These are phyloP conservation scores for Fusarium sp. DNA, from an alignment of 2,329 filamentous ascomycete species.

Conservation along the genomic window DNA sequence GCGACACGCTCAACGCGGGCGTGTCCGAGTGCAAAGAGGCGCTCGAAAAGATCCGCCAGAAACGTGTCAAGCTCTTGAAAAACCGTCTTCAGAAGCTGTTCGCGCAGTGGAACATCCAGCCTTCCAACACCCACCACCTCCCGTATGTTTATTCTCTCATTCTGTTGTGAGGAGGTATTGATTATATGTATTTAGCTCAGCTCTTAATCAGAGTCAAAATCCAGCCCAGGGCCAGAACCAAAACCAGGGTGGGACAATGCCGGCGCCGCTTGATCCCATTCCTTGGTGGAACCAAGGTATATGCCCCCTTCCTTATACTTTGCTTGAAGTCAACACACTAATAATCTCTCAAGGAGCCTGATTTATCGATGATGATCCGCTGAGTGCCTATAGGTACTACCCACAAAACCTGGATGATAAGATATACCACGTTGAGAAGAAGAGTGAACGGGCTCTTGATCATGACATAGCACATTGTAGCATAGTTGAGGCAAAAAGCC, in stretches of 20 bases:
- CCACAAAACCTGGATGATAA: no score
- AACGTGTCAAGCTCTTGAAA: constrained; percentile 8
- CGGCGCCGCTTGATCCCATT: not conserved
- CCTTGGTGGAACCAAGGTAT: not conserved
- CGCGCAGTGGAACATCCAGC: constrained; percentile 8
- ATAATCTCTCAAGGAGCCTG: no score
- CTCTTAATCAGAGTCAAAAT: not conserved
- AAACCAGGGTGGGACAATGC: not conserved
- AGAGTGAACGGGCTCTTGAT: not conserved
- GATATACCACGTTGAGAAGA: not conserved
- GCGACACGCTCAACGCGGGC: constrained; percentile 1
- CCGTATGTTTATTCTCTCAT: not conserved
- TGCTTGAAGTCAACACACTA: no score
- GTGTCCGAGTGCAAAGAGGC: constrained; percentile 3
- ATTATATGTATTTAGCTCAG: not conserved
- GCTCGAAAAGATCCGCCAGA: constrained; percentile 10
- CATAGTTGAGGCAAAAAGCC: not conserved
- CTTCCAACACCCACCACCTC: not conserved
- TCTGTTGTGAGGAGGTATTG: not conserved
- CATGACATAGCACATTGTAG: not conserved
- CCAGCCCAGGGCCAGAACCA: not conserved
- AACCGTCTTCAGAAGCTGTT: constrained; percentile 6
- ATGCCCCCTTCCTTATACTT: no score
- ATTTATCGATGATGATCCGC: no score
- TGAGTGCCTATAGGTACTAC: no score